Evolutionary conservation across 2,329 filamentous ascomycete species (phyloP).

Genomic region (Penicillium sp.): DNA sequence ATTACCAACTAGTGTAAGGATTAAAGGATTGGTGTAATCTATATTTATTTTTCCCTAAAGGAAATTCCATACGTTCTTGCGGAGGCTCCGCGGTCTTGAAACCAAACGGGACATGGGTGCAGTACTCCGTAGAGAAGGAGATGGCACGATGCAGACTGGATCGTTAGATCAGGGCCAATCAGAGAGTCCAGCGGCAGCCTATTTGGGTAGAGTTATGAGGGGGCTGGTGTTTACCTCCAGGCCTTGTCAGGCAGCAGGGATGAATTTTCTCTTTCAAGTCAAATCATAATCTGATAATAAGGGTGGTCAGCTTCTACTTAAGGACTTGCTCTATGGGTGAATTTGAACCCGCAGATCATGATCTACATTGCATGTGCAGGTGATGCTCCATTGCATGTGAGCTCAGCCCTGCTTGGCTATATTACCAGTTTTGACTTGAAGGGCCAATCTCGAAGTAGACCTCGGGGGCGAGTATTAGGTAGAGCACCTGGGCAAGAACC

Average conservation of each 20-base stretch:
- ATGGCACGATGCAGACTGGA: conserved; percentile 14
- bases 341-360: conserved; percentile 10
- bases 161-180: conserved; percentile 5
- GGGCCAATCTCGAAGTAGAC: background rate
- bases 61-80: background rate
- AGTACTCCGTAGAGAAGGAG: background rate
- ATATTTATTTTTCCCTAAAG: background rate
- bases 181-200: background rate
- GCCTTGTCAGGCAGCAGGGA: conserved; percentile 15
- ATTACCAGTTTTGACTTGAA: background rate
- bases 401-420: conserved; percentile 21
- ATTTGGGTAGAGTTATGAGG: conserved; percentile 5
- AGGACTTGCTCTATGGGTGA: background rate
- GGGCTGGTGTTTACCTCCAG: background rate
- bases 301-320: too few relatives aligned
- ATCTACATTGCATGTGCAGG: conserved; percentile 24
- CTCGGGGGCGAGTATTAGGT: background rate
- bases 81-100: conserved; percentile 9
- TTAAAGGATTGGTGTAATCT: background rate
- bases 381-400: conserved; percentile 23
- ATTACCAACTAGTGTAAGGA: background rate
- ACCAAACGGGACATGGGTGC: conserved; percentile 2
- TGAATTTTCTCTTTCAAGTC: background rate
- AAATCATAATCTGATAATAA: background rate
- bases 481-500: background rate